Evolutionary conservation across 306 rosid genomes (phyloP).

Genomic region (Sesbania bispinosa): DNA sequence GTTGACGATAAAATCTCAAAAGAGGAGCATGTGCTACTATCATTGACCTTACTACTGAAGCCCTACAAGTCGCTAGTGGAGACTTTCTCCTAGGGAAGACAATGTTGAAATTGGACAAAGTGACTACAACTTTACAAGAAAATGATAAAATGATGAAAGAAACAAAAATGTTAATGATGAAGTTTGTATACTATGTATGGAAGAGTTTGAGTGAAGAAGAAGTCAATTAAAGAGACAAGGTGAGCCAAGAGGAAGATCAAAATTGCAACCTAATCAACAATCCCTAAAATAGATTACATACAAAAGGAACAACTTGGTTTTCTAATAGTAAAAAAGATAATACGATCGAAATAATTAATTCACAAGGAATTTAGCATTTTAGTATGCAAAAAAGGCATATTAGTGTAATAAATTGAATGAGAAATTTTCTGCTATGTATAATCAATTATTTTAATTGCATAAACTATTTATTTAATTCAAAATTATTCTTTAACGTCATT

Average conservation of each 20-base stretch:
- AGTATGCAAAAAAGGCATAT: too few relatives aligned
- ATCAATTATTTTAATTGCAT: too few relatives aligned
- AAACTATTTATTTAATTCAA: too few relatives aligned
- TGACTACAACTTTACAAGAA: background rate
- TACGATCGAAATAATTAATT: too few relatives aligned
- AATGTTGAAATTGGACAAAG: background rate
- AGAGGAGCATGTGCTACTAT: background rate
- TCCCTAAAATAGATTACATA: too few relatives aligned
- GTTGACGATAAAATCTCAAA: too few relatives aligned
- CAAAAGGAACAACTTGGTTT: too few relatives aligned
- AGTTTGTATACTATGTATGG: background rate
- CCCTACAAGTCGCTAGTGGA: background rate
- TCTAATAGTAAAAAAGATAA: too few relatives aligned
- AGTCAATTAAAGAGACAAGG: background rate
- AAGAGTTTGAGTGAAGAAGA: background rate
- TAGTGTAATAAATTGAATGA: too few relatives aligned
- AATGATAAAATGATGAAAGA: background rate
- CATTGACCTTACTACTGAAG: background rate
- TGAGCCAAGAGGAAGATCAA: background rate
- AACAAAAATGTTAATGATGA: background rate
- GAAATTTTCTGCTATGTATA: too few relatives aligned
- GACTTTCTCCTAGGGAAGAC: background rate
- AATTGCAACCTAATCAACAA: background rate
- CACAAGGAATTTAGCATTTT: too few relatives aligned
- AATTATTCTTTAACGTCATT: too few relatives aligned